phyloP scores from a whole-genome alignment of 2,329 filamentous ascomycete species.

The Fusarium sp. region DNA sequence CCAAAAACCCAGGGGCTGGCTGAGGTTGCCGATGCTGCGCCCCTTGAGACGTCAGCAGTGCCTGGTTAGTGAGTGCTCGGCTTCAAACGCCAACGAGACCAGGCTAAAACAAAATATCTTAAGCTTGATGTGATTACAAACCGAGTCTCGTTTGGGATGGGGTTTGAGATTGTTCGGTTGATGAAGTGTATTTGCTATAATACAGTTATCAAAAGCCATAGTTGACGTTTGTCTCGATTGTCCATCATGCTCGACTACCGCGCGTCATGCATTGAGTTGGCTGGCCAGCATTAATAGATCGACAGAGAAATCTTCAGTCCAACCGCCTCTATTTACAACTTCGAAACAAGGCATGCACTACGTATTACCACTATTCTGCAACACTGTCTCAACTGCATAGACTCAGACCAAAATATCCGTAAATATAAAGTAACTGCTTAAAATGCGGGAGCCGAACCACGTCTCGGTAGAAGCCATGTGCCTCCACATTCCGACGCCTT shows the following conservation, averaged over 20 bases:
- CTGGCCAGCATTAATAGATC: conserved; percentile 30
- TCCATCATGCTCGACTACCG: background rate
- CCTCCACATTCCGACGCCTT: conserved; percentile 13
- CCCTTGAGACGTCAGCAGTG: conserved; percentile 47
- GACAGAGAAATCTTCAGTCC: background rate
- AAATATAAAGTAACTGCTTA: background rate
- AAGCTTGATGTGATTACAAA: background rate
- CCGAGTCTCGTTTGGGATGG: conserved; percentile 7
- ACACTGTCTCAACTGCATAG: background rate
- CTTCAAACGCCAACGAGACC: conserved; percentile 36
- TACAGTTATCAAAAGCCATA: background rate
- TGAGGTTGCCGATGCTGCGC: conserved; percentile 38
- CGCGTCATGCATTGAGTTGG: conserved; percentile 14
- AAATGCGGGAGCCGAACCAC: conserved; percentile 16
- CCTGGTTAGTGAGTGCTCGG: background rate
- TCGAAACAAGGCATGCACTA: background rate
- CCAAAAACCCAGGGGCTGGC: conserved; percentile 5
- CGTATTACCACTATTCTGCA: background rate
- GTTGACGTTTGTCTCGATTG: background rate
- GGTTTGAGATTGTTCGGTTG: conserved; percentile 15
- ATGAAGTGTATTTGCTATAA: background rate
- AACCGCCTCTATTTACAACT: conserved; percentile 6
- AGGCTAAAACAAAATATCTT: conserved; percentile 12
- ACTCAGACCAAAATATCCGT: background rate
- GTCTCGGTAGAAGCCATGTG: conserved; percentile 11